phyloP scores from a whole-genome alignment of 2,329 filamentous ascomycete species.

The Exophiala sideris region DNA sequence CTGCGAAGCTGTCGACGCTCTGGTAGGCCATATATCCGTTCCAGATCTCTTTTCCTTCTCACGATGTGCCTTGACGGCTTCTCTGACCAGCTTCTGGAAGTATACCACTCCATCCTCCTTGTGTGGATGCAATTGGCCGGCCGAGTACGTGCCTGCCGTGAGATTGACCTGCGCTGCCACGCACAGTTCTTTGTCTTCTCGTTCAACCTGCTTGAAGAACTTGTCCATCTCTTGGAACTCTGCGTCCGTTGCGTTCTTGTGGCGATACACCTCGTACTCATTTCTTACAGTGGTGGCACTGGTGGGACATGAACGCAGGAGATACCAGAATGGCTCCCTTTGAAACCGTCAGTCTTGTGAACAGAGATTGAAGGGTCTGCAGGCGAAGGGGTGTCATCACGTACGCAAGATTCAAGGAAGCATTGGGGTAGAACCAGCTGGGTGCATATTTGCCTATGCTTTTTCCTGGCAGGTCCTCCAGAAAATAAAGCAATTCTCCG shows the following conservation, averaged over 20 bases:
- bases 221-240: conserved; percentile 56
- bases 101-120: conserved; percentile 51
- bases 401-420: conserved; percentile 16
- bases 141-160: conserved; percentile 57
- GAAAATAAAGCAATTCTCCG: conserved; percentile 13
- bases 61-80: conserved; percentile 47
- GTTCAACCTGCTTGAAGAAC: conserved; percentile 63
- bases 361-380: not conserved
- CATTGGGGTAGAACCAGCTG: conserved; percentile 19
- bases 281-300: conserved; percentile 49
- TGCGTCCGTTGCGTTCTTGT: conserved; percentile 56
- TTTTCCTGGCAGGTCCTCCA: conserved; percentile 3
- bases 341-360: not conserved
- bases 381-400: not conserved
- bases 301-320: conserved; percentile 13
- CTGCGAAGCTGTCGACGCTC: not conserved
- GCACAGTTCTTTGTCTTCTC: conserved; percentile 62
- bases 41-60: conserved; percentile 38
- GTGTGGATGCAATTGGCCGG: conserved; percentile 58
- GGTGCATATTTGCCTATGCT: conserved; percentile 39
- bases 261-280: conserved; percentile 62
- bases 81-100: conserved; percentile 54
- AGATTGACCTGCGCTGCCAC: conserved; percentile 57
- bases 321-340: conserved; percentile 14
- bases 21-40: conserved; percentile 27